Evolutionary conservation across 2,329 filamentous ascomycete species (phyloP), one percentile per base, ranked within the genome.

Genomic region (Bisporella sp.): DNA sequence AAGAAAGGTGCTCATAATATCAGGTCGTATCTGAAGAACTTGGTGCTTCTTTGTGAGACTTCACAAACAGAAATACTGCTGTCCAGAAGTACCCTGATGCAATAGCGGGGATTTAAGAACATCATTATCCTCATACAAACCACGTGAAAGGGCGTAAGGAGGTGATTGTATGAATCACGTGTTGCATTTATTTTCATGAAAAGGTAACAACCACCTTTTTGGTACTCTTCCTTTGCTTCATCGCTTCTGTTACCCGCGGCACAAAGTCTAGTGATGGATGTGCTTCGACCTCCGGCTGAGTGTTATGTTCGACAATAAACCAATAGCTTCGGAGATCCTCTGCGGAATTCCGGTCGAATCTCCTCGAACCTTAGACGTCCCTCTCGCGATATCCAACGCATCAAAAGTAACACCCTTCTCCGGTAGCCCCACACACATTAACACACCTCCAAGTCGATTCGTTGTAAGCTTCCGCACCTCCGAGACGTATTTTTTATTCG

Each of bases 401-500:
- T 45, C 41, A 9, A 57, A 37, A 31, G 41, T 41, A 6, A 57
- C 13, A 6, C 40, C 35, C 6, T 53, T 51, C 8, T 48, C n/a
- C 5, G 54, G 54, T 8, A 56, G 45, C 21, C 54, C 54, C 41
- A 56, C 49, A 42, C 53, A 41, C 54, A 56, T 56, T 37, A 56
- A 31, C 30, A 56, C 40, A 13, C 54, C 54, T 37, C 50, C 41
- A 6, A 47, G 42, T 3, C 55, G 53, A 39, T 51, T 53, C 6
- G 48, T 35, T 21, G 53, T 55, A n/a, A 51, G 33, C 31, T 51
- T 45, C 30, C 39, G 45, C 5, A 55, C 31, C 45, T 55, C 52
- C 21, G 47, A 43, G 8, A 57, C 40, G 33, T 57, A 57, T 11
- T 37, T 45, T 70, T 57, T 69, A 28, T 57, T 46, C 5, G 40